Evolutionary conservation across 2,329 filamentous ascomycete genomes (phyloP).

Genomic region (Aspergillus brasiliensis): DNA sequence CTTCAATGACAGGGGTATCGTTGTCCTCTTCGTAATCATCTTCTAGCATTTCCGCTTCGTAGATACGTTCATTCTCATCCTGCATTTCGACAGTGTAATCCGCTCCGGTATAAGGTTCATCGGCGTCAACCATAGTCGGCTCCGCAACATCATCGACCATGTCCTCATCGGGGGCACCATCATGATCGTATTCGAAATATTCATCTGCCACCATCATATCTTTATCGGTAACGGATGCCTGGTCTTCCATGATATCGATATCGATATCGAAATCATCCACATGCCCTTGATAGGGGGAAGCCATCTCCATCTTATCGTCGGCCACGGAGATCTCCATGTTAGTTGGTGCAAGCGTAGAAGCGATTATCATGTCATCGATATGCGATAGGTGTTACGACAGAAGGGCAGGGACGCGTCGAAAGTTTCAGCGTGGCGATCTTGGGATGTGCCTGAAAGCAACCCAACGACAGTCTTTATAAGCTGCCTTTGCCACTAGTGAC

Average conservation of each 20-base stretch:
- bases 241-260: constrained; percentile 59
- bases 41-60: constrained; percentile 45
- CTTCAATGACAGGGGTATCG: constrained; percentile 32
- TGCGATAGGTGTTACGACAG: constrained; percentile 13
- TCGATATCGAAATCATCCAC: constrained; percentile 62
- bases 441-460: constrained; percentile 5
- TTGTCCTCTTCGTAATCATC: constrained; percentile 41
- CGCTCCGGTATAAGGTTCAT: constrained; percentile 30
- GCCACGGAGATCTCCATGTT: constrained; percentile 41
- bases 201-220: constrained; percentile 46
- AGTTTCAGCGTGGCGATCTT: constrained; percentile 24
- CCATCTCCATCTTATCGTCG: constrained; percentile 50
- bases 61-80: constrained; percentile 31
- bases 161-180: constrained; percentile 46
- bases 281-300: constrained; percentile 42
- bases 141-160: constrained; percentile 50
- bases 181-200: constrained; percentile 34
- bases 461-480: not conserved
- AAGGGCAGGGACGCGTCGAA: constrained; percentile 19
- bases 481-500: not conserved
- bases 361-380: constrained; percentile 37
- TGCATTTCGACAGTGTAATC: constrained; percentile 35
- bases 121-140: constrained; percentile 41
- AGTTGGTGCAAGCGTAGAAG: constrained; percentile 31
- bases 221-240: constrained; percentile 60